Percentiles rank a stretch among this genome's conserved stretches.
Evolutionary conservation across 2,329 filamentous ascomycete species (phyloP).

Genomic region (Hypomyces perniciosus): DNA sequence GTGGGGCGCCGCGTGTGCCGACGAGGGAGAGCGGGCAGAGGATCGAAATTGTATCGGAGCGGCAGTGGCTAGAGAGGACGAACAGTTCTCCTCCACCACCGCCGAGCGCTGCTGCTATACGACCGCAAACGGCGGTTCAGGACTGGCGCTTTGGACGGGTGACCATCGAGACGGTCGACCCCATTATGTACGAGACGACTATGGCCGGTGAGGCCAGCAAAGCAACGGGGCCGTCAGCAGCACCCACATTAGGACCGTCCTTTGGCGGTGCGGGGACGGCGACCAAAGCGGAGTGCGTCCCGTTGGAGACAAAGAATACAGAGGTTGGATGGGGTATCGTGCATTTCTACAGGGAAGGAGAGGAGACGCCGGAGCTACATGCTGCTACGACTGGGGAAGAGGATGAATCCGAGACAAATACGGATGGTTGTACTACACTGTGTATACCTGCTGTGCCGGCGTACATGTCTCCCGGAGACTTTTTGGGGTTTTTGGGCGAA

Average conservation of each 20-base stretch:
- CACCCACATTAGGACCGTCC: conserved; percentile 47
- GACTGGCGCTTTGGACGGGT: conserved; percentile 84
- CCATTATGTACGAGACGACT: conserved; percentile 29
- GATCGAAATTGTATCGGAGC: conserved; percentile 33
- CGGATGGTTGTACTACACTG: conserved; percentile 74
- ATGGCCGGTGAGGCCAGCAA: conserved; percentile 35
- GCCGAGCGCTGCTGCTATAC: conserved; percentile 38
- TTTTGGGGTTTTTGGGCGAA: conserved; percentile 86
- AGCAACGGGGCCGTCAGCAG: conserved; percentile 42
- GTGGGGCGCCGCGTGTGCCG: conserved; percentile 36
- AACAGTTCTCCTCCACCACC: conserved; percentile 38
- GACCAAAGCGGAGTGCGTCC: conserved; percentile 75
- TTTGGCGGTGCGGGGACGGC: conserved; percentile 60
- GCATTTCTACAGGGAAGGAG: conserved; percentile 82
- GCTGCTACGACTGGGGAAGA: conserved; percentile 19
- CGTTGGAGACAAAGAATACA: conserved; percentile 64
- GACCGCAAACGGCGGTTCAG: conserved; percentile 42
- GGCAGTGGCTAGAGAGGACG: conserved; percentile 35
- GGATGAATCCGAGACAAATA: conserved; percentile 20
- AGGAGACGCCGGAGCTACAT: conserved; percentile 59
- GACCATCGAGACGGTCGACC: conserved; percentile 74
- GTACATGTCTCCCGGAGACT: conserved; percentile 85
- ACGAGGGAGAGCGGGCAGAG: conserved; percentile 28
- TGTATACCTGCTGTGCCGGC: conserved; percentile 93
- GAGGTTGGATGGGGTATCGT: conserved; percentile 89